phyloP scores from a whole-genome alignment of 2,329 filamentous ascomycete species.

The Canariomyces notabilis region DNA sequence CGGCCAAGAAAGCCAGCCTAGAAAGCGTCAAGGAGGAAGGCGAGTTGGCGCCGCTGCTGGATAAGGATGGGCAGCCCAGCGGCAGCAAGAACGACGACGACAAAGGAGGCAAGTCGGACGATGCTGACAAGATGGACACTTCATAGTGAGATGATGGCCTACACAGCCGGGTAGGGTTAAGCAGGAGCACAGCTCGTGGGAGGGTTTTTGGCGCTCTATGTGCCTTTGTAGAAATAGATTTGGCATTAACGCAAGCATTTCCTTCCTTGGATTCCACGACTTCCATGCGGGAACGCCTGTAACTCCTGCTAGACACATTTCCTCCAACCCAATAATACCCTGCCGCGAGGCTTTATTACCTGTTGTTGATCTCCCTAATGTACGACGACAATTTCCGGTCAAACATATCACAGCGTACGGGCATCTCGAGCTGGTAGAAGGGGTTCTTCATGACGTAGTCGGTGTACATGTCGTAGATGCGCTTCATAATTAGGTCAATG shows the following conservation, averaged over 20 bases:
- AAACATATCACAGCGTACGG: slow-evolving; percentile 89
- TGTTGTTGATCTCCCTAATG: slow-evolving; percentile 66
- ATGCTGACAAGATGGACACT: slow-evolving; percentile 84
- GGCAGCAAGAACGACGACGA: slow-evolving; percentile 48
- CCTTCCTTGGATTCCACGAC: not conserved
- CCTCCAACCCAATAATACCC: slow-evolving; percentile 17
- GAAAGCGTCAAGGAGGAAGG: slow-evolving; percentile 72
- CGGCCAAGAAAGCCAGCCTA: slow-evolving; percentile 48
- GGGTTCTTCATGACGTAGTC: slow-evolving; percentile 99
- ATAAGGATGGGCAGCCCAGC: slow-evolving; percentile 60
- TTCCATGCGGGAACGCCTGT: slow-evolving; percentile 14
- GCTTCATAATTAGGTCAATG: slow-evolving; percentile 75
- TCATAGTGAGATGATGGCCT: slow-evolving; percentile 46
- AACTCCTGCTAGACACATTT: slow-evolving; percentile 9
- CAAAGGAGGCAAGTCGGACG: slow-evolving; percentile 43
- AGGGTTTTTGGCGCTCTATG: too few relatives aligned
- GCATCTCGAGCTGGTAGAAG: slow-evolving; percentile 98
- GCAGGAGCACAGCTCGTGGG: too few relatives aligned
- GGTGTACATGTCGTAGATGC: slow-evolving; percentile 89
- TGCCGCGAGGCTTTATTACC: slow-evolving; percentile 30
- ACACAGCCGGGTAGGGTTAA: not conserved
- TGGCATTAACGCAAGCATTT: slow-evolving; percentile 7
- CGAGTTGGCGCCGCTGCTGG: slow-evolving; percentile 58
- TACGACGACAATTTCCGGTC: slow-evolving; percentile 80
- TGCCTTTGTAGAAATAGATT: slow-evolving; percentile 16